phyloP scores from a whole-genome alignment of 2,329 filamentous ascomycete genomes.

The Penicillium sp. region DNA sequence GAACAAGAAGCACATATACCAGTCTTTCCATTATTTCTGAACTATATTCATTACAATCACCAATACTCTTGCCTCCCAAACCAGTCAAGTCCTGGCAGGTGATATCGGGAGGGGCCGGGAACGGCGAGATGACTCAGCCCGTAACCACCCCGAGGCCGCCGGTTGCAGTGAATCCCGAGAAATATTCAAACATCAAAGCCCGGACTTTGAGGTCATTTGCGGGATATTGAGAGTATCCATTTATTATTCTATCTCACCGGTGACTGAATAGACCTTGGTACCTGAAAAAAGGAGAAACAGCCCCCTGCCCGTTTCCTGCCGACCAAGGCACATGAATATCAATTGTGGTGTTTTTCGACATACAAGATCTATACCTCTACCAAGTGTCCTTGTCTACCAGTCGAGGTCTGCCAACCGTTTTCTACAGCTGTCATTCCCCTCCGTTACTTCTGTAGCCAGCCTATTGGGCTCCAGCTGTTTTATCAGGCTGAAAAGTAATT shows the following conservation, averaged over 20 bases:
- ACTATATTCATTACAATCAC: background rate
- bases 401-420: background rate
- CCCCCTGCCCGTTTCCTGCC: background rate
- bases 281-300: background rate
- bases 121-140: slow-evolving; percentile 6
- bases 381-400: background rate
- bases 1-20: slow-evolving; percentile 28
- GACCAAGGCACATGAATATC: background rate
- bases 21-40: slow-evolving; percentile 32
- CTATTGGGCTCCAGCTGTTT: no score
- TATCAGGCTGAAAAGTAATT: no score
- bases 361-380: background rate
- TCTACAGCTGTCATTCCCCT: background rate
- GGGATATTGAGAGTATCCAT: background rate
- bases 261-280: background rate
- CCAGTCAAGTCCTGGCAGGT: slow-evolving; percentile 20
- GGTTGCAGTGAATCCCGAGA: slow-evolving; percentile 17
- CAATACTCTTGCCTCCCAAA: slow-evolving; percentile 3
- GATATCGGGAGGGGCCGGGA: slow-evolving; percentile 28
- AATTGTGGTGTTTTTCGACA: background rate
- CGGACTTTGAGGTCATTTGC: background rate
- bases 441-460: background rate
- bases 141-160: background rate
- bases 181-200: slow-evolving; percentile 10
- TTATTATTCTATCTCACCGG: background rate